Base-by-base conservation (phyloP, 345 rosid species). In the Lepidium sativum region DNA sequence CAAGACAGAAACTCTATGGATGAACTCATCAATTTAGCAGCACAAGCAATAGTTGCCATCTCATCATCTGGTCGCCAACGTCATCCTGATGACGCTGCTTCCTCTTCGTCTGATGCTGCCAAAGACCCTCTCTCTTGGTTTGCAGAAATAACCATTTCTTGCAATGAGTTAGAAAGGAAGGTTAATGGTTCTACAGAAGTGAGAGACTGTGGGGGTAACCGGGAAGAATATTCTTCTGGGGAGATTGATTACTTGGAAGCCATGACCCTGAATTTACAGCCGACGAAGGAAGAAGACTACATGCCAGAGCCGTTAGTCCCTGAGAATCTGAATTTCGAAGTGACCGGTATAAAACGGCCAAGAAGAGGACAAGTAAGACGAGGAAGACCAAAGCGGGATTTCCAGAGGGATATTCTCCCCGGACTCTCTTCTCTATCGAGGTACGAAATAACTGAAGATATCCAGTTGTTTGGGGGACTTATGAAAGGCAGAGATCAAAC, bases 331-430 rank as follows among this genome's bases (percentile, higher is more conserved):
- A 75, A 76, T 68, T 62, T 80, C 15, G 94, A 84, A 59, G 89
- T 62, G 64, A 66, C 72, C 0, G 82, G 68, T 14, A 68, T 69
- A 39, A 80, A 67, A 50, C 81, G 78, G 60, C 71, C 86, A 21
- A 81, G 92, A 58, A 89, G 79, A 77, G 95, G 92, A 40, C 91
- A 84, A 59, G 82, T 80, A 56, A 81, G 96, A 75, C 82, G 98
- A 77, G 98, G 98, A 55, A 84, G 98, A 81, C 94, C 87, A 67
- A 84, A 85, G 68, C 84, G 89, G 80, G 97, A 92, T 75, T 92
- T 92, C 81, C 96, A 87, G 70, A 89, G 96, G 82, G 98, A 92
- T 75, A 83, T 86, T 75, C 97, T 92, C 70, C 96, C 97, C 0
- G 94, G 97, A 47, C 86, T 92, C 49, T 66, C 75, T 71, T 87